These are phyloP conservation scores for Alternaria panax DNA, from an alignment of 2,329 filamentous ascomycete genomes.

Conservation along the genomic window DNA sequence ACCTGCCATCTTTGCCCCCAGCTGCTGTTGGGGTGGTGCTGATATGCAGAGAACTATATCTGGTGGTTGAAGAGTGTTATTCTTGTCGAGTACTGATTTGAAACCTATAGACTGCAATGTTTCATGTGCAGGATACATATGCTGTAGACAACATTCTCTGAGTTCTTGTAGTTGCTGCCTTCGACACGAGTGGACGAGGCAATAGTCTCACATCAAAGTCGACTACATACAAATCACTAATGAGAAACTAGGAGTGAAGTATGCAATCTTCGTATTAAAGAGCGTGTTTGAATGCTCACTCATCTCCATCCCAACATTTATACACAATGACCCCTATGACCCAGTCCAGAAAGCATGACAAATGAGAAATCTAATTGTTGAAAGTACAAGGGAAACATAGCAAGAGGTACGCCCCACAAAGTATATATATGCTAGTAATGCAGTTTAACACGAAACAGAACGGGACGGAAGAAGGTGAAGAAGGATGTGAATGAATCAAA, in stretches of 20 bases:
- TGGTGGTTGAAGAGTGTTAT: too few relatives aligned
- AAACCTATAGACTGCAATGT: too few relatives aligned
- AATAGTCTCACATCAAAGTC: too few relatives aligned
- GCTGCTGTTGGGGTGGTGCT: background rate
- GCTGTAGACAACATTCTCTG: too few relatives aligned
- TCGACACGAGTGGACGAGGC: too few relatives aligned
- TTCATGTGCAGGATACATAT: too few relatives aligned
- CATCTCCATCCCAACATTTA: background rate
- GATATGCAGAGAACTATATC: background rate
- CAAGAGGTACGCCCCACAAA: background rate
- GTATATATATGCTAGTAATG: slow-evolving; percentile 5
- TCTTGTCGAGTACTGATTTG: too few relatives aligned
- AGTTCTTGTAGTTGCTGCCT: too few relatives aligned
- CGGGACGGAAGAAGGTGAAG: slow-evolving; percentile 1
- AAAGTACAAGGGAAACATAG: background rate
- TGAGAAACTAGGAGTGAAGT: background rate
- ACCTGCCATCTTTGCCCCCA: background rate
- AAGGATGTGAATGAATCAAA: background rate
- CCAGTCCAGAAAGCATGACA: background rate
- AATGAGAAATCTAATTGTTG: background rate
- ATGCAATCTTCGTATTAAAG: slow-evolving; percentile 1
- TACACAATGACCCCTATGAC: background rate
- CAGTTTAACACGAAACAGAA: slow-evolving; percentile 33
- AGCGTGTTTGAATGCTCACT: background rate
- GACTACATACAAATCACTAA: background rate